These are phyloP conservation scores for Entomortierella parvispora DNA, from an alignment of 192 early-diverging fungal species.

Conservation along the genomic window DNA sequence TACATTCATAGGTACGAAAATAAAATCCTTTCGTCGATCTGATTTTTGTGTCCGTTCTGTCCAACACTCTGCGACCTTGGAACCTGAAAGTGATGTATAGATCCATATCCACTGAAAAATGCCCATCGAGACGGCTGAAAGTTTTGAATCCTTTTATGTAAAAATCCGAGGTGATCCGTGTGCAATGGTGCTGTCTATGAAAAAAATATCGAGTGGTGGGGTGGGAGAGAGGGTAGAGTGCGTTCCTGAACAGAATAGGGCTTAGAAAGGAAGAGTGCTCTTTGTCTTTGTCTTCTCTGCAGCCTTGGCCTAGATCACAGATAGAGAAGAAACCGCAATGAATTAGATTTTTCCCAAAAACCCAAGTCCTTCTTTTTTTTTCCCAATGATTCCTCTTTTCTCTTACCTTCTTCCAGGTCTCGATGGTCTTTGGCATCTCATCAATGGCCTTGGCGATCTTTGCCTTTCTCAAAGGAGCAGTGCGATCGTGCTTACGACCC, in stretches of 20 bases:
- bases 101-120: no score
- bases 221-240: no score
- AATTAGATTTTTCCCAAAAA: neutral
- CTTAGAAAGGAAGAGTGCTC: slow-evolving; percentile 50
- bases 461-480: slow-evolving; percentile 45
- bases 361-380: neutral
- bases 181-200: no score
- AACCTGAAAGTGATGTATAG: no score
- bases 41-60: no score
- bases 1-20: no score
- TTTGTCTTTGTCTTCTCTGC: slow-evolving; percentile 48
- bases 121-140: no score
- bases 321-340: neutral
- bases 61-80: no score
- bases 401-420: slow-evolving; percentile 54
- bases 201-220: no score
- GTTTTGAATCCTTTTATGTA: no score
- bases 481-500: slow-evolving; percentile 55
- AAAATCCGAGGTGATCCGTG: no score
- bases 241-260: neutral
- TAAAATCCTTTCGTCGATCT: no score
- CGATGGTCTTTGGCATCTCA: slow-evolving; percentile 58
- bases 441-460: slow-evolving; percentile 55
- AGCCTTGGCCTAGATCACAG: slow-evolving; percentile 31
- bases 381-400: neutral